Evolutionary conservation across 2,329 filamentous ascomycete species (phyloP).

Genomic region (Teratosphaeria epicoccoides): DNA sequence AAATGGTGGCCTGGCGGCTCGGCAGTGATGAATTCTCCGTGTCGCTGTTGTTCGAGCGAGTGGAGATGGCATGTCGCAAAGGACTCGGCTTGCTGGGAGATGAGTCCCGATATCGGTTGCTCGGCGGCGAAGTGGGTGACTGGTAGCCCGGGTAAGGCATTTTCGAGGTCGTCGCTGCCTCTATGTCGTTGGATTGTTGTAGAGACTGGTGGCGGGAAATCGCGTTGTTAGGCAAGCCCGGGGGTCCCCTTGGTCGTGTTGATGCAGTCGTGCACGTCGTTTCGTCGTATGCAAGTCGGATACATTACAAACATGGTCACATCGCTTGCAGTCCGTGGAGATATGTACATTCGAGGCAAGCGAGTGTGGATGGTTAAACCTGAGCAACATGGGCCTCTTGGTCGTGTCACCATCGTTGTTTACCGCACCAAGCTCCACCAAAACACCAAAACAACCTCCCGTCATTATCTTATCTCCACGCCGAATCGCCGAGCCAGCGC

Average conservation of each 20-base stretch:
- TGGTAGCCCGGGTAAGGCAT: conserved; percentile 11
- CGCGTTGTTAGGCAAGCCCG: not conserved
- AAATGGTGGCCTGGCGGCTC: conserved; percentile 19
- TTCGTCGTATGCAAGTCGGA: not conserved
- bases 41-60: conserved; percentile 24
- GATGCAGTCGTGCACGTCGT: not conserved
- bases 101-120: conserved; percentile 23
- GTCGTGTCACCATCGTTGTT: not conserved
- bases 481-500: not conserved
- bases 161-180: not conserved
- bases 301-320: not conserved
- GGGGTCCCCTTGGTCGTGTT: not conserved
- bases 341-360: not conserved
- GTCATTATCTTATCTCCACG: not conserved
- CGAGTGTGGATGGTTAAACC: not conserved
- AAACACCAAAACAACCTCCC: not conserved
- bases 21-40: conserved; percentile 19
- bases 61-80: conserved; percentile 25
- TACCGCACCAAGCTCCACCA: not conserved
- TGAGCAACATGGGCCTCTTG: not conserved
- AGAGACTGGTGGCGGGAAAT: not conserved
- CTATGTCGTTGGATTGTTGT: not conserved
- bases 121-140: conserved; percentile 23
- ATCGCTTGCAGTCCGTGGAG: not conserved
- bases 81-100: conserved; percentile 25